Evolutionary conservation across 1,284 basidiomycete species (phyloP).

Genomic region (Tausonia pullulans): DNA sequence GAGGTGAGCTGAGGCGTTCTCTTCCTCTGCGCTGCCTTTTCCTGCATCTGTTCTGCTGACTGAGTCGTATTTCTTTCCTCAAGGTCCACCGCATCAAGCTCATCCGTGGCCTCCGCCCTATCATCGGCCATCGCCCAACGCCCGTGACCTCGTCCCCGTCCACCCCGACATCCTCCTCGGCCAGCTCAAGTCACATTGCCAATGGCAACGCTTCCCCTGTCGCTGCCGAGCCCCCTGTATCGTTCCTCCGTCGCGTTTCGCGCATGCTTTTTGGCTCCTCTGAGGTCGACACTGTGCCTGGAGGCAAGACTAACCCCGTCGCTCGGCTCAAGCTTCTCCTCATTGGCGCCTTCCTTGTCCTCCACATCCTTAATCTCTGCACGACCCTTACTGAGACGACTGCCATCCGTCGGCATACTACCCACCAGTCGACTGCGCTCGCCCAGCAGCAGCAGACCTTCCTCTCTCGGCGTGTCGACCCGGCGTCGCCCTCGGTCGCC

Average conservation of each 20-base stretch:
- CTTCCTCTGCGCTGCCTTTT: constrained; percentile 1
- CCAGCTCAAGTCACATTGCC: neutral
- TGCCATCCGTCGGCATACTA: constrained; percentile 46
- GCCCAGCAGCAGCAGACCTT: constrained; percentile 23
- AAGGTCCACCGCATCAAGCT: constrained; percentile 48
- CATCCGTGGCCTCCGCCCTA: constrained; percentile 37
- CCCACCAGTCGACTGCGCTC: constrained; percentile 27
- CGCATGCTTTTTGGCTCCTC: constrained; percentile 20
- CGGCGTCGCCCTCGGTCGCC: constrained; percentile 45
- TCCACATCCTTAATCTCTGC: constrained; percentile 86
- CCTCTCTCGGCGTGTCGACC: constrained; percentile 27
- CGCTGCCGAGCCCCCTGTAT: constrained; percentile 7
- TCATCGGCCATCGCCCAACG: constrained; percentile 6
- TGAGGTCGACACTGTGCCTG: constrained; percentile 15
- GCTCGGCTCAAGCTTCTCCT: constrained; percentile 81
- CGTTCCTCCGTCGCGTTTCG: constrained; percentile 9
- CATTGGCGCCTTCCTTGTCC: constrained; percentile 72
- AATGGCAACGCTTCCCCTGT: neutral
- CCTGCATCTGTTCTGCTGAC: neutral
- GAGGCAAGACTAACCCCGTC: constrained; percentile 56
- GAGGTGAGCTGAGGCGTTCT: constrained; percentile 46
- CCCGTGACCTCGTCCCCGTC: constrained; percentile 17
- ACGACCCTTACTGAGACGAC: constrained; percentile 76
- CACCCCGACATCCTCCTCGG: constrained; percentile 20
- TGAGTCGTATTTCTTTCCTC: neutral